phyloP scores from a whole-genome alignment of 129 eudicot species.

The Helianthus tuberosus region DNA sequence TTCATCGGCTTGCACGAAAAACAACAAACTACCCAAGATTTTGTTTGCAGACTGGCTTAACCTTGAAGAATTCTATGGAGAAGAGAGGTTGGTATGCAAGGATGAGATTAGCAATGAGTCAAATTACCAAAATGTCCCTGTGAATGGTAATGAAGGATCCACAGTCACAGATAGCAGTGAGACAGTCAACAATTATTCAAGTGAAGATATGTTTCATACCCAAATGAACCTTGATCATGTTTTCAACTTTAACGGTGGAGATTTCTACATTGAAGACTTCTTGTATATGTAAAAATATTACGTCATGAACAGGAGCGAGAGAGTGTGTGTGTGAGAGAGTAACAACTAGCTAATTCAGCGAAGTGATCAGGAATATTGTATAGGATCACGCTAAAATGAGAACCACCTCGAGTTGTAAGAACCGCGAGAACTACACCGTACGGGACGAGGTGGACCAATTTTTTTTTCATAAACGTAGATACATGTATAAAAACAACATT shows the following conservation, averaged over 20 bases:
- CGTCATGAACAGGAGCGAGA: constrained; percentile 11
- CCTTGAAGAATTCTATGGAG: constrained; percentile 46
- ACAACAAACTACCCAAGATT: constrained; percentile 52
- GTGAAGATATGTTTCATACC: constrained; percentile 32
- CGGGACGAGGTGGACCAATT: too few relatives aligned
- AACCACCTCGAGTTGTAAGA: too few relatives aligned
- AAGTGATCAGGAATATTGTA: constrained; percentile 5
- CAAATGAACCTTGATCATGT: constrained; percentile 40
- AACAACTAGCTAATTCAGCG: constrained; percentile 18
- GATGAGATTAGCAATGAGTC: constrained; percentile 21
- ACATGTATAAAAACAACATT: too few relatives aligned
- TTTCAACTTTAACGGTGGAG: constrained; percentile 42
- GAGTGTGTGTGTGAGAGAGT: constrained; percentile 18
- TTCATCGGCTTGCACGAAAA: constrained; percentile 30
- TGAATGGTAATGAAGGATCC: constrained; percentile 33
- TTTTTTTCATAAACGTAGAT: too few relatives aligned
- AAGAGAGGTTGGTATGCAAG: constrained; percentile 29
- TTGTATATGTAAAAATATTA: constrained; percentile 19
- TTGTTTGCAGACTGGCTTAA: constrained; percentile 83
- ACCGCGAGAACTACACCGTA: too few relatives aligned
- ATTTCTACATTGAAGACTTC: constrained; percentile 33
- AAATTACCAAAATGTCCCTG: constrained; percentile 26
- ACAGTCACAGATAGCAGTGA: constrained; percentile 23
- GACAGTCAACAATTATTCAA: constrained; percentile 22
- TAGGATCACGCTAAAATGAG: too few relatives aligned